Percentiles rank a stretch among this genome's conserved stretches.
Evolutionary conservation across 2,329 filamentous ascomycete species (phyloP).

Genomic region (Sclerotinia sclerotiorum): DNA sequence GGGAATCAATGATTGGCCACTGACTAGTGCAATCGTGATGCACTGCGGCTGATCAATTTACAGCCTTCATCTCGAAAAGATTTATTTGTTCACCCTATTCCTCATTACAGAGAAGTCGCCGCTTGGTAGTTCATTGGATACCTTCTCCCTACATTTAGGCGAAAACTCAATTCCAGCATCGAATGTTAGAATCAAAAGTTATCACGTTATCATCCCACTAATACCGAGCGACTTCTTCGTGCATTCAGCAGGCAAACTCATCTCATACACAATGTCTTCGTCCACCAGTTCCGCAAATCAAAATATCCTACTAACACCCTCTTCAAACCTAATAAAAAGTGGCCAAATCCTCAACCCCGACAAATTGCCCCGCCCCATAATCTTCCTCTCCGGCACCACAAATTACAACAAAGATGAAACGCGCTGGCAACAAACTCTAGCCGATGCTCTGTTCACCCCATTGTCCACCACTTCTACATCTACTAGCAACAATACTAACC

Average conservation of each 20-base stretch:
- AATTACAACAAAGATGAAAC: conserved; percentile 29
- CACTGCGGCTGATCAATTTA: not conserved
- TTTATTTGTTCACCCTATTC: no score
- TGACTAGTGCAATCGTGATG: not conserved
- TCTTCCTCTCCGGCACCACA: conserved; percentile 62
- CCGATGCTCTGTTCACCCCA: conserved; percentile 68
- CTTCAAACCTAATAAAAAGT: conserved; percentile 92
- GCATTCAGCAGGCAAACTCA: conserved; percentile 43
- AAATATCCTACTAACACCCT: conserved; percentile 62
- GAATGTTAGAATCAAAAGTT: conserved; percentile 12
- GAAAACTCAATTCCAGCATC: no score
- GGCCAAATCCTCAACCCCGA: conserved; percentile 80
- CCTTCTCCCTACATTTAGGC: conserved; percentile 42
- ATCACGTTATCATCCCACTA: conserved; percentile 92
- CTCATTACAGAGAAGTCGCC: not conserved
- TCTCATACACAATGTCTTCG: conserved; percentile 66
- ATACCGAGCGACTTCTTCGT: conserved; percentile 79
- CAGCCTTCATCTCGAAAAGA: no score
- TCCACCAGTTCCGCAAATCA: not conserved
- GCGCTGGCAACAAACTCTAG: conserved; percentile 46
- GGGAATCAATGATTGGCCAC: not conserved
- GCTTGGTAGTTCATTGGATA: not conserved
- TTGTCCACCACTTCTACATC: conserved; percentile 86
- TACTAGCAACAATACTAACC: conserved; percentile 63
- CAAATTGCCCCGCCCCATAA: conserved; percentile 42